Base-by-base conservation (phyloP, 139 green algal genomes). In the Penium margaritaceum region DNA sequence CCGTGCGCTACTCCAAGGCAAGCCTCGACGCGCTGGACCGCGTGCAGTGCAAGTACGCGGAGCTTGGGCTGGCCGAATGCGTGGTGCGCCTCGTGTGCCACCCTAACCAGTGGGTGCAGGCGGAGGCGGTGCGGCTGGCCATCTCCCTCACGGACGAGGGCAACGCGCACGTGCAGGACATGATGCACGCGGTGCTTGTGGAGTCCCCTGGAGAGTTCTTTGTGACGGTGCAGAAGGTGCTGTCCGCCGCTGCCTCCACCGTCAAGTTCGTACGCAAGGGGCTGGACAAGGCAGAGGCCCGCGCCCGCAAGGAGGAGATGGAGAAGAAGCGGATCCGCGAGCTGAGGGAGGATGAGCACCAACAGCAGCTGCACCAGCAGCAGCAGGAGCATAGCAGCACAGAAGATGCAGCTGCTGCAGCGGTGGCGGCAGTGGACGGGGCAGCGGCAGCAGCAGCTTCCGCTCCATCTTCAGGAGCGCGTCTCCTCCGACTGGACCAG, bases 201-300 rank as follows among this genome's bases (percentile, higher is more conserved):
- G 30, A 65, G 57, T 24, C 34, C 27, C 30, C 30, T 24, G 57
- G 57, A 7, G 17, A 38, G 57, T 29, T 65, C 9, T 38, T 65
- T 17, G 29, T 38, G 5, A 36, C 30, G 3, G 30, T 65, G 1
- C 57, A 38, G 14, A 65, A 65, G 57, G 29, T 65, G 57, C 57
- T 65, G 2, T n/a, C 51, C 19, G 51, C 51, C 15, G 51, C 51
- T 1, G 29, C 51, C 15, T 19, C 51, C 51, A 60, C 51, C 1
- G 30, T 60, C 51, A 60, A 60, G 51, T 60, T 60, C 30, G 51
- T 60, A 6, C 51, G 51, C 51, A 60, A 60, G 51, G 51, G 51
- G 51, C 21, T 60, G 51, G 51, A 60, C 19, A 60, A 60, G 19
- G 24, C 29, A 24, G 51, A 60, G 51, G 51, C 51, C 4, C 21